Base-by-base conservation (phyloP, 192 early-diverging fungal genomes). In the Rhizophagus sp. region DNA sequence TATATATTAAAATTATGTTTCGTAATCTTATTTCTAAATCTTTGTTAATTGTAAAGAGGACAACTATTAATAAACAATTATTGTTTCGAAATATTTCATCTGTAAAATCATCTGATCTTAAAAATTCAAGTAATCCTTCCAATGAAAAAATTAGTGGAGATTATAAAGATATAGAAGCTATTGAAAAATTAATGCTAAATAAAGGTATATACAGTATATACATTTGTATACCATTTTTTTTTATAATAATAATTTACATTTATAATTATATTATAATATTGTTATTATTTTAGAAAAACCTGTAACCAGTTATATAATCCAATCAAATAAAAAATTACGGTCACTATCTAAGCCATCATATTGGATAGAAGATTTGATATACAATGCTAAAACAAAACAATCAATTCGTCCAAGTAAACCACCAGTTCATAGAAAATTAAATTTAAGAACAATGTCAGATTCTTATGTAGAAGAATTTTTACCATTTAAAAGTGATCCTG, bases 391-490 rank as follows among this genome's bases (percentile, higher is more conserved):
- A 25, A 4, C 12, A 66, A 33, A 66, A 33, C 10, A 5, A 15
- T 5, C 10, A 66, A 33, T 33, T 66, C 5, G 1, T 9, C 30
- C 1, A 15, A 22, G 0, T 15, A 15, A 25, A 9, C 8, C 11
- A 66, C 5, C n/a, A 34, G 0, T 22, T 34, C 74, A 81, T 62
- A 49, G 78, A 47, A 62, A 82, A 1, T 78, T 91, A 47, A 87
- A 89, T 6, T 78, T 87, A 34, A 92, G 89, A 81, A 86, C 80
- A 71, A 92, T 94, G 86, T 82, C 86, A 49, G 89, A 94, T 74
- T 91, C 90, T 49, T 96, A 94, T 81, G 90, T 93, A 36, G 92
- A 96, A 75, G 90, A 92, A 8, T 90, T 88, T 66, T 82, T 98
- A 47, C 93, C 92, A 0, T 95, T 98, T 83, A 88, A 90, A 78